A percentile compares a stretch with the other conserved stretches of the same genome.
Evolutionary conservation across 2,329 filamentous ascomycete genomes (phyloP).

Genomic region (Botrytis galanthina): DNA sequence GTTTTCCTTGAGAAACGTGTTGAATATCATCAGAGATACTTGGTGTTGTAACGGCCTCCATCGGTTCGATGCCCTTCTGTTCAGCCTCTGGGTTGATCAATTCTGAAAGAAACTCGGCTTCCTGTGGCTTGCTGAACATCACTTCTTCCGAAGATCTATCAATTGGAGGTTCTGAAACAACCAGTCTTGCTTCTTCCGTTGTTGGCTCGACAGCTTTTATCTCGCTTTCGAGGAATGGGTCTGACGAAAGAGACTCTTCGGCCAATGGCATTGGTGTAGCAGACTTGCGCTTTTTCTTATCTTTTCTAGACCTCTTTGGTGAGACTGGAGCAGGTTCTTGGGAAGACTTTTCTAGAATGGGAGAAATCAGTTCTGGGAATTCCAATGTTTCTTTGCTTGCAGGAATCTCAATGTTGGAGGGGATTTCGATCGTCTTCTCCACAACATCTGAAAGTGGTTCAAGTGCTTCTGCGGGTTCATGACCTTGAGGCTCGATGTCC

Average conservation of each 20-base stretch:
- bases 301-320: conserved; percentile 28
- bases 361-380: neutral
- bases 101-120: neutral
- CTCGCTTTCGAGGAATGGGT: neutral
- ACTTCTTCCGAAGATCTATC: neutral
- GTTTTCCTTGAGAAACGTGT: neutral
- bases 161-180: neutral
- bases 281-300: conserved; percentile 28
- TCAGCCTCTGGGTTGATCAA: conserved; percentile 11
- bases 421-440: neutral
- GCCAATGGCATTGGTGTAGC: conserved; percentile 17
- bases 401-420: neutral
- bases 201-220: neutral
- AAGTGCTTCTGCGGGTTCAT: neutral
- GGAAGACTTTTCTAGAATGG: neutral
- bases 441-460: neutral
- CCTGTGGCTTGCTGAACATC: neutral
- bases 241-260: neutral
- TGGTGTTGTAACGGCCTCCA: neutral
- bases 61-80: neutral
- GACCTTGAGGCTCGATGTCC: neutral
- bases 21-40: neutral
- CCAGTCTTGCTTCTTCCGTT: neutral
- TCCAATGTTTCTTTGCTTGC: neutral
- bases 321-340: conserved; percentile 21